Evolutionary conservation across 139 green algal genomes (phyloP).

Genomic region (Pleodorina starrii): DNA sequence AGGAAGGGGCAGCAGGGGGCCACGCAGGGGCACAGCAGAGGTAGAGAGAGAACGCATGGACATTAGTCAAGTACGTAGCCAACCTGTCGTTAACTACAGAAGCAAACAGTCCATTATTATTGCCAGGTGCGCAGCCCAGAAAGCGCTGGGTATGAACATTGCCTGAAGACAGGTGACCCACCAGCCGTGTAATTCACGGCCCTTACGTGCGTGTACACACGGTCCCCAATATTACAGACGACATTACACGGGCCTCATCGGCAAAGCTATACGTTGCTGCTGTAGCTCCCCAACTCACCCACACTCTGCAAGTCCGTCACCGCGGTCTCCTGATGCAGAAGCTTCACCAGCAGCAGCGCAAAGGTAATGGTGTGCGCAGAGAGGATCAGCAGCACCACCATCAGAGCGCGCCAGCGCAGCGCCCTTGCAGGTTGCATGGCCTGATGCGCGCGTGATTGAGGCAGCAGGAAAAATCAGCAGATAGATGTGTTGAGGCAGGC

Average conservation of each 20-base stretch:
- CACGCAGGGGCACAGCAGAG: background rate
- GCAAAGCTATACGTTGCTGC: background rate
- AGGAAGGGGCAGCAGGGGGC: background rate
- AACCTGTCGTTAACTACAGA: too few relatives aligned
- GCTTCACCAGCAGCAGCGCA: background rate
- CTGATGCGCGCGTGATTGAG: background rate
- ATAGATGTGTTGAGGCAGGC: background rate
- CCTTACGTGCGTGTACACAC: background rate
- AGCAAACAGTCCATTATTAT: too few relatives aligned
- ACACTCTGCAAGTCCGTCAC: background rate
- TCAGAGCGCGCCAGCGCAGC: background rate
- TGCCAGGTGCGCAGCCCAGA: background rate
- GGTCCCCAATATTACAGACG: background rate
- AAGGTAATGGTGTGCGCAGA: background rate
- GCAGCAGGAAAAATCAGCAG: background rate
- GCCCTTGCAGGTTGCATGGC: background rate
- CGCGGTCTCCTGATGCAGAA: background rate
- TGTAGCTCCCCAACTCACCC: background rate
- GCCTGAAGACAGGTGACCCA: too few relatives aligned
- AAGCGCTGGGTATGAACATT: background rate
- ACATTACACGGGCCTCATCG: background rate
- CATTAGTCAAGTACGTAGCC: too few relatives aligned
- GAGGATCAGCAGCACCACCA: background rate
- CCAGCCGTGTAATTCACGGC: background rate
- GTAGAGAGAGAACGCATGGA: background rate